A percentile compares a stretch with the other conserved stretches of the same genome.
These are phyloP conservation scores for Panicum virgatum DNA, from an alignment of 202 grass and related monocot species.

Conservation along the genomic window DNA sequence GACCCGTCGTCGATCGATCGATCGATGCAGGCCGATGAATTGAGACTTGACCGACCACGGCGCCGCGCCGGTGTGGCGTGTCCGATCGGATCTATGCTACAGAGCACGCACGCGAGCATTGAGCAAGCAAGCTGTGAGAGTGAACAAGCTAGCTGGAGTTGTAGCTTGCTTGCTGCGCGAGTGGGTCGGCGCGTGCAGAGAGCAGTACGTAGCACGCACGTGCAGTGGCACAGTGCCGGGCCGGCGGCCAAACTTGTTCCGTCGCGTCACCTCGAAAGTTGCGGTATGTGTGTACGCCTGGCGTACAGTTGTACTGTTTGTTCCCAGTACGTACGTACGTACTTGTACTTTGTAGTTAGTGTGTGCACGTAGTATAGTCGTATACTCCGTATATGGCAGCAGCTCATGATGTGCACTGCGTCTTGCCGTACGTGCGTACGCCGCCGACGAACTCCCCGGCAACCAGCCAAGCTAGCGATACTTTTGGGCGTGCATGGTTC, in stretches of 20 bases:
- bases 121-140: background rate
- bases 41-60: too few relatives aligned
- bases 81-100: too few relatives aligned
- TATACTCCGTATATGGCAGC: background rate
- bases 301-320: background rate
- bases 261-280: constrained; percentile 9
- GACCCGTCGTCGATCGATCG: background rate
- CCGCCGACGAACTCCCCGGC: too few relatives aligned
- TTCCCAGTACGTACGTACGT: background rate
- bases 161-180: too few relatives aligned
- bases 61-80: background rate
- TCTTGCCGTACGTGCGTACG: background rate
- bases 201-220: background rate
- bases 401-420: background rate
- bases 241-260: background rate
- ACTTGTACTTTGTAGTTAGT: background rate
- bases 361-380: background rate
- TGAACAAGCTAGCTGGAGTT: background rate
- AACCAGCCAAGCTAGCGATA: too few relatives aligned
- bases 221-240: background rate
- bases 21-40: too few relatives aligned
- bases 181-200: too few relatives aligned
- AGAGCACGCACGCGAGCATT: background rate
- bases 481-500: background rate
- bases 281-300: background rate